Conservation (phyloP, 805 yeast species). For the Kazachstania viticola region DNA sequence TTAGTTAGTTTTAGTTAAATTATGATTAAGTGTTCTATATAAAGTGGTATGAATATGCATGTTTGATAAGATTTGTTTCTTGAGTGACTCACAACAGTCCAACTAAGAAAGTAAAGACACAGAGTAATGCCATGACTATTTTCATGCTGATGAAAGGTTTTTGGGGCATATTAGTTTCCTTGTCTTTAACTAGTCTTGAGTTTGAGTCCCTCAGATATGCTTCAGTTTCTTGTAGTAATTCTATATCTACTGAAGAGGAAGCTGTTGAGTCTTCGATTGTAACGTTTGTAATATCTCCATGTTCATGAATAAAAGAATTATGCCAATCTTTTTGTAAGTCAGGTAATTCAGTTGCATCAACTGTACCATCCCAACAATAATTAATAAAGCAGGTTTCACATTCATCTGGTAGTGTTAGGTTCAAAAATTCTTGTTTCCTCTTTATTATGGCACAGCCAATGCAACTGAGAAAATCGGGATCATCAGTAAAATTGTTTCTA, state of each 20-base stretch:
- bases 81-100: not conserved
- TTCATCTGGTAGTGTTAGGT: constrained; percentile 49
- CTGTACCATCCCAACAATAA: constrained; percentile 57
- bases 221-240: not conserved
- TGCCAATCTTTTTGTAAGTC: constrained; percentile 9
- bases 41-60: too few relatives aligned
- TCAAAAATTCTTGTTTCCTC: constrained; percentile 62
- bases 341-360: constrained; percentile 24
- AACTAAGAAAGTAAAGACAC: not conserved
- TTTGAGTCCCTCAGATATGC: not conserved
- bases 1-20: too few relatives aligned
- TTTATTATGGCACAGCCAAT: constrained; percentile 75
- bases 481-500: constrained; percentile 55
- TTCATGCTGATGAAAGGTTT: not conserved
- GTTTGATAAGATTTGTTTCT: too few relatives aligned
- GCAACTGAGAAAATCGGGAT: constrained; percentile 59
- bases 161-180: too few relatives aligned
- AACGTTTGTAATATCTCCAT: constrained; percentile 1
- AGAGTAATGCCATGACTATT: not conserved
- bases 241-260: not conserved
- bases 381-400: constrained; percentile 59
- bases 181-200: not conserved
- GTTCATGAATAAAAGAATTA: constrained; percentile 9
- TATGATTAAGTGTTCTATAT: too few relatives aligned
- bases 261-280: not conserved